These are phyloP conservation scores for Candida manassasensis DNA, from an alignment of 805 yeast genomes.

Conservation along the genomic window DNA sequence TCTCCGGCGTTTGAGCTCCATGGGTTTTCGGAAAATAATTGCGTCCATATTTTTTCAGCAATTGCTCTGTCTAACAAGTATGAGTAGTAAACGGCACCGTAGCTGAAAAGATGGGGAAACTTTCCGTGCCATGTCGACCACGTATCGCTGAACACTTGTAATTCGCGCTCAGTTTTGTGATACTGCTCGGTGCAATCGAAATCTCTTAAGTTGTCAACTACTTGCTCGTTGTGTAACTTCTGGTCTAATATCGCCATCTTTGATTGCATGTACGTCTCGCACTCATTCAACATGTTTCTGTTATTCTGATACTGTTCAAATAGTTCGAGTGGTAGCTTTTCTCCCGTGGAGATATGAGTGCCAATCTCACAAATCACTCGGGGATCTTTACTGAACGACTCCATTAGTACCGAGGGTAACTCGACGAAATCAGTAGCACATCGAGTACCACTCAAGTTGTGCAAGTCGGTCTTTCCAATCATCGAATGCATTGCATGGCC, in stretches of 20 bases:
- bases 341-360: slow-evolving; percentile 62
- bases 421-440: slow-evolving; percentile 97
- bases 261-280: slow-evolving; percentile 82
- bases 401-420: slow-evolving; percentile 94
- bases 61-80: slow-evolving; percentile 89
- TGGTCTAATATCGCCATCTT: slow-evolving; percentile 91
- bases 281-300: slow-evolving; percentile 50
- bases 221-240: slow-evolving; percentile 50
- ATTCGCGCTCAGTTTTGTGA: slow-evolving; percentile 56
- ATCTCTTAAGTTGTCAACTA: slow-evolving; percentile 15
- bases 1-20: slow-evolving; percentile 71
- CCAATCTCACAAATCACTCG: slow-evolving; percentile 73
- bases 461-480: slow-evolving; percentile 86
- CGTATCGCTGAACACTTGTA: slow-evolving; percentile 61
- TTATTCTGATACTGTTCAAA: slow-evolving; percentile 50
- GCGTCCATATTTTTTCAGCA: slow-evolving; percentile 79
- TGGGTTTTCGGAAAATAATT: slow-evolving; percentile 67
- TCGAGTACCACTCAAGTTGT: slow-evolving; percentile 90
- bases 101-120: slow-evolving; percentile 88
- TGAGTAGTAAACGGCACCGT: slow-evolving; percentile 92
- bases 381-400: slow-evolving; percentile 79
- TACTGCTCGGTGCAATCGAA: slow-evolving; percentile 61
- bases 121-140: slow-evolving; percentile 88
- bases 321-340: slow-evolving; percentile 48
- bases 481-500: slow-evolving; percentile 98